Evolutionary conservation across 1,139 yeast species (phyloP).

Genomic region (Blastobotrys illinoisensis): DNA sequence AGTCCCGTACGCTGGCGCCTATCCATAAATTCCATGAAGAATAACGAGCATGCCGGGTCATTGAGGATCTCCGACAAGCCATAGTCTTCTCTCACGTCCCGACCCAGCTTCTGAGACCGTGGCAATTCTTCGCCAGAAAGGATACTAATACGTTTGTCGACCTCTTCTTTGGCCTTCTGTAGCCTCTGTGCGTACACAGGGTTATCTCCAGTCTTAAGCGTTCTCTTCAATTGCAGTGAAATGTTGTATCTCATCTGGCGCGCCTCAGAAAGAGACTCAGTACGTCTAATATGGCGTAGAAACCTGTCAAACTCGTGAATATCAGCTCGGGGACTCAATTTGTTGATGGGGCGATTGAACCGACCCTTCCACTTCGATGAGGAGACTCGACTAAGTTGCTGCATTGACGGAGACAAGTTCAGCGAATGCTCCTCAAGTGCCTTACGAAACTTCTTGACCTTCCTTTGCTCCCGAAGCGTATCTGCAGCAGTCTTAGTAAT

Average conservation of each 20-base stretch:
- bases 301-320: constrained; percentile 41
- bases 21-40: constrained; percentile 55
- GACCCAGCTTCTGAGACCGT: background rate
- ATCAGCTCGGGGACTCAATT: constrained; percentile 31
- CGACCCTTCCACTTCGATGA: background rate
- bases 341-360: constrained; percentile 10
- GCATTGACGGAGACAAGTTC: background rate
- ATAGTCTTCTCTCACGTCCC: constrained; percentile 32
- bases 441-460: constrained; percentile 66
- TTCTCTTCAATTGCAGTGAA: constrained; percentile 36
- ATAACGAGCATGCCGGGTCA: constrained; percentile 44
- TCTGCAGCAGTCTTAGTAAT: constrained; percentile 59
- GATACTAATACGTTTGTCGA: constrained; percentile 26
- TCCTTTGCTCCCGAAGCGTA: constrained; percentile 66
- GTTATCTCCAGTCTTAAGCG: constrained; percentile 19
- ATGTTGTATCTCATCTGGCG: constrained; percentile 42
- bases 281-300: constrained; percentile 35
- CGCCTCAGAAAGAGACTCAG: constrained; percentile 37
- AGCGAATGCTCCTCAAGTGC: constrained; percentile 62
- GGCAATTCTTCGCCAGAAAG: constrained; percentile 20
- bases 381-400: background rate
- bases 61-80: constrained; percentile 39
- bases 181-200: constrained; percentile 27
- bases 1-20: constrained; percentile 40
- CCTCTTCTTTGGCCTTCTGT: constrained; percentile 23